phyloP scores from a whole-genome alignment of 345 rosid genomes.

The Eucalyptus erythrocorys region DNA sequence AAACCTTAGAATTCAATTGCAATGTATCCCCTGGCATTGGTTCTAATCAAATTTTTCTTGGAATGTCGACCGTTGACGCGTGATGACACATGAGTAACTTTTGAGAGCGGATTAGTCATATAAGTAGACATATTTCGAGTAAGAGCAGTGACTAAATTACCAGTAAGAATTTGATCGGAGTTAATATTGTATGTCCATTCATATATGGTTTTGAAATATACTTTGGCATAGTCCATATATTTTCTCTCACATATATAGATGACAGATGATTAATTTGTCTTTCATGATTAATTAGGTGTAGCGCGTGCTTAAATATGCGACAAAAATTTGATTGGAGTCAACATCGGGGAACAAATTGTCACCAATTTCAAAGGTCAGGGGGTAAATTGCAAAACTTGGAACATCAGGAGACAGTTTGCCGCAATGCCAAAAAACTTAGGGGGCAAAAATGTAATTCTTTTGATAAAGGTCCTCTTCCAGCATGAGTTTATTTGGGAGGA shows the following conservation, averaged over 20 bases:
- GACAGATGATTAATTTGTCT: not conserved
- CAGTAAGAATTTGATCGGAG: rapidly evolving
- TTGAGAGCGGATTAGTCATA: not conserved
- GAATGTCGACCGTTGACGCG: not conserved
- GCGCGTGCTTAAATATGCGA: not conserved
- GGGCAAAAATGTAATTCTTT: not conserved
- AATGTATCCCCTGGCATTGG: not conserved
- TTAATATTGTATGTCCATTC: not conserved
- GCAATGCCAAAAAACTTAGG: not conserved
- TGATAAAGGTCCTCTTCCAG: not conserved
- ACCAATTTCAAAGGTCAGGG: not conserved
- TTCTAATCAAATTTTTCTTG: not conserved
- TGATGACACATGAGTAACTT: not conserved
- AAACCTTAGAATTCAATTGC: not conserved
- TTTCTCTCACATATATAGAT: not conserved
- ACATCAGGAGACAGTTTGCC: not conserved
- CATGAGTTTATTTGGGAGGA: not conserved
- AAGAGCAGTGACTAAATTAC: not conserved
- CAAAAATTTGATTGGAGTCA: not conserved
- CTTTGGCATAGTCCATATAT: not conserved
- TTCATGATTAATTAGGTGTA: not conserved
- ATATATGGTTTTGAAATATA: not conserved
- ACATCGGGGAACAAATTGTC: not conserved
- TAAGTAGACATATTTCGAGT: not conserved
- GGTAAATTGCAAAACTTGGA: not conserved